Conservation (phyloP, 2,329 filamentous ascomycete genomes). For the Phialophora verrucosa region DNA sequence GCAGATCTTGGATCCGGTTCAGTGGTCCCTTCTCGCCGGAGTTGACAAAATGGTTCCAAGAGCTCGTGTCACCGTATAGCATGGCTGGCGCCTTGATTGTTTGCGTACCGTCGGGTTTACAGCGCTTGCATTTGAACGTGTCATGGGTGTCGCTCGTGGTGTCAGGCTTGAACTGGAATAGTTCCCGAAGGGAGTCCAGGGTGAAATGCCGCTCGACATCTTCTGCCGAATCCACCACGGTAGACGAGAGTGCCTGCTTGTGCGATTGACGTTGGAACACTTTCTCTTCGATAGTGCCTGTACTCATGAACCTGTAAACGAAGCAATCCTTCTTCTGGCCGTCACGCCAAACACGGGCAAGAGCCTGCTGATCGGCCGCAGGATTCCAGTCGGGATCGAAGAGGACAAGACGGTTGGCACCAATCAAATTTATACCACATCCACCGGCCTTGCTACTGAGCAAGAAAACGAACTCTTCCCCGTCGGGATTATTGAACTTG, state of each 20-base stretch:
- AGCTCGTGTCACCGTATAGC: slow-evolving; percentile 96
- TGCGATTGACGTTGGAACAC: slow-evolving; percentile 98
- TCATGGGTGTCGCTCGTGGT: slow-evolving; percentile 95
- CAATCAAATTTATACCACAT: slow-evolving; percentile 93
- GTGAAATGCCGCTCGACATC: slow-evolving; percentile 98
- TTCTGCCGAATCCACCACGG: slow-evolving; percentile 93
- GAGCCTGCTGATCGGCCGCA: slow-evolving; percentile 93
- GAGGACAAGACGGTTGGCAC: slow-evolving; percentile 89
- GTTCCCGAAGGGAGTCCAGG: slow-evolving; percentile 83
- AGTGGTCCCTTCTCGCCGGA: slow-evolving; percentile 69
- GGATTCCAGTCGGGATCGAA: slow-evolving; percentile 99
- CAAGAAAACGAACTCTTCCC: slow-evolving; percentile 91
- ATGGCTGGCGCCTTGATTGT: slow-evolving; percentile 89
- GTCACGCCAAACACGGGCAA: slow-evolving; percentile 97
- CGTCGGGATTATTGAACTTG: slow-evolving; percentile 93
- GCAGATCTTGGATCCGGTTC: slow-evolving; percentile 83
- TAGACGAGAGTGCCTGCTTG: slow-evolving; percentile 95
- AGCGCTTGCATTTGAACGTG: slow-evolving; percentile 97
- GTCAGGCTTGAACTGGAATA: slow-evolving; percentile 87
- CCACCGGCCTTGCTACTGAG: slow-evolving; percentile 95
- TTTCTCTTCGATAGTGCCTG: slow-evolving; percentile 97
- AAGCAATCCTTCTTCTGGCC: slow-evolving; percentile 99
- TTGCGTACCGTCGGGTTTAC: slow-evolving; percentile 84
- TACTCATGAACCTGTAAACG: slow-evolving; percentile 98
- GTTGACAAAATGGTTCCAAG: slow-evolving; percentile 98